phyloP scores from a whole-genome alignment of 2,329 filamentous ascomycete species.

The Ambrosiella cleistominuta region DNA sequence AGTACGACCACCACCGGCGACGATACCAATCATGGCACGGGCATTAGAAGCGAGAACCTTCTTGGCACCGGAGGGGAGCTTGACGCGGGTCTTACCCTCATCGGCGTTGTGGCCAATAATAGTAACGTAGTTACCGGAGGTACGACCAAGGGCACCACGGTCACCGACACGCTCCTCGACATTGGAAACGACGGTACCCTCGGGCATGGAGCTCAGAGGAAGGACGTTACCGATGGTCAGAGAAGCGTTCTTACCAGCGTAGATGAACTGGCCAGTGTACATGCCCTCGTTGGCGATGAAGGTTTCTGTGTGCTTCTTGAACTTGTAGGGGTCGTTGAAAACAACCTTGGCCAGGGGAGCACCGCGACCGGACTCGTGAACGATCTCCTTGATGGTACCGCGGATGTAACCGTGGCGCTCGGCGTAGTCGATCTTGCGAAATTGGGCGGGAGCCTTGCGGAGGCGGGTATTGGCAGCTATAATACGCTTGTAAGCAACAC shows the following conservation, averaged over 20 bases:
- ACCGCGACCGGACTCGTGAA: constrained; percentile 97
- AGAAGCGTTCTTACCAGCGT: constrained; percentile 96
- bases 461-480: constrained; percentile 69
- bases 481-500: constrained; percentile 14
- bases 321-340: constrained; percentile 97
- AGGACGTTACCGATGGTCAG: constrained; percentile 97
- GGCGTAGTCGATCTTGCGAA: constrained; percentile 90
- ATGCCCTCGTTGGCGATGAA: constrained; percentile 99
- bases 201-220: constrained; percentile 80
- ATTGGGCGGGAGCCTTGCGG: constrained; percentile 72
- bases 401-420: constrained; percentile 96
- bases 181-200: constrained; percentile 98
- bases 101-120: constrained; percentile 95
- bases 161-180: constrained; percentile 98
- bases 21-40: constrained; percentile 98
- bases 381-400: constrained; percentile 95
- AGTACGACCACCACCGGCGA: constrained; percentile 97
- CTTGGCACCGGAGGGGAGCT: constrained; percentile 97
- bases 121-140: constrained; percentile 98
- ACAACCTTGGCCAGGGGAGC: constrained; percentile 90
- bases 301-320: constrained; percentile 94
- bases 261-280: constrained; percentile 99
- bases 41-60: constrained; percentile 87
- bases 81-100: constrained; percentile 98
- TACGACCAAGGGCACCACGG: constrained; percentile 88